Evolutionary conservation across 2,329 filamentous ascomycete genomes (phyloP).

Genomic region (Teratosphaeriaceae sp.): DNA sequence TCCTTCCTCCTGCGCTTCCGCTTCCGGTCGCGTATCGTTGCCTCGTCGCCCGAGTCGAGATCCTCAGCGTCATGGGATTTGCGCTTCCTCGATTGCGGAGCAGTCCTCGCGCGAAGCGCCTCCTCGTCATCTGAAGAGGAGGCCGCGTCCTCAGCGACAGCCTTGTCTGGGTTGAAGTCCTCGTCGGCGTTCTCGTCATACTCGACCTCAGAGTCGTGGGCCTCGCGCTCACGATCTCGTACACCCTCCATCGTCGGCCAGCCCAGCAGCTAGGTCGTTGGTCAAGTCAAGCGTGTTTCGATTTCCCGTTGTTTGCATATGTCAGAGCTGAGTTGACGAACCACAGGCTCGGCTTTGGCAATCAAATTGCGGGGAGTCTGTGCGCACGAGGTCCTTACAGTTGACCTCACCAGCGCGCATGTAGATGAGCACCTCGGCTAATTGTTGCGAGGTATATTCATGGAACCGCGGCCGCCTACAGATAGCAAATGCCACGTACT

Average conservation of each 20-base stretch:
- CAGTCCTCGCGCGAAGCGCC: constrained; percentile 22
- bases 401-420: too few species aligned
- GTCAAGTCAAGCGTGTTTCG: too few species aligned
- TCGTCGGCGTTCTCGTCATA: constrained; percentile 40
- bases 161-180: constrained; percentile 36
- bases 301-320: too few species aligned
- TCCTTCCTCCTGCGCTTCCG: constrained; percentile 35
- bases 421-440: too few species aligned
- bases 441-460: too few species aligned
- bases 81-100: constrained; percentile 35
- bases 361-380: too few species aligned
- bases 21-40: constrained; percentile 45
- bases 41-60: constrained; percentile 51
- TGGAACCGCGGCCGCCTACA: too few species aligned
- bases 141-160: constrained; percentile 23
- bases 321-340: too few species aligned
- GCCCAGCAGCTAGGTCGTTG: background rate
- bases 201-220: constrained; percentile 19
- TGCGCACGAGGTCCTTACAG: too few species aligned
- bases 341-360: too few species aligned
- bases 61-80: constrained; percentile 30
- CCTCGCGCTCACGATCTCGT: constrained; percentile 4
- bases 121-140: constrained; percentile 32
- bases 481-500: too few species aligned
- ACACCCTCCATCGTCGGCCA: background rate